Conservation (phyloP, 1,139 yeast species). For the Suhomyces bribrorum region DNA sequence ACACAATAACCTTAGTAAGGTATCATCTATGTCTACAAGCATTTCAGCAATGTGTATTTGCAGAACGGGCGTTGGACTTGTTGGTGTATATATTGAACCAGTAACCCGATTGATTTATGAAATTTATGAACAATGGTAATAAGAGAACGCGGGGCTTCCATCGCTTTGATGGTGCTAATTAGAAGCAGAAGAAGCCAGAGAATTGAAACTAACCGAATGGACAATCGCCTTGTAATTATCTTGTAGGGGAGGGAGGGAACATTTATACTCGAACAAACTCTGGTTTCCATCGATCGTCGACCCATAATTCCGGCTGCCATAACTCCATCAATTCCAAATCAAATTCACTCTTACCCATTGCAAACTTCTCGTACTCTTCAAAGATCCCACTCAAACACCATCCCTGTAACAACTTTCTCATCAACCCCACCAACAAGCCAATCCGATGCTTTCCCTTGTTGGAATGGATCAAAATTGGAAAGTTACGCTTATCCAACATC, state of each 20-base stretch:
- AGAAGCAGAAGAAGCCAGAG: too few relatives aligned
- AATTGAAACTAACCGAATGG: too few relatives aligned
- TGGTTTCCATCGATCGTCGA: conserved; percentile 34
- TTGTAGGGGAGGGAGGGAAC: too few relatives aligned
- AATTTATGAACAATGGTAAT: neutral
- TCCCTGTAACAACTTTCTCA: conserved; percentile 82
- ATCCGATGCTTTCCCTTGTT: conserved; percentile 95
- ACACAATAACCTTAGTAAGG: too few relatives aligned
- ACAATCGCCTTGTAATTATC: too few relatives aligned
- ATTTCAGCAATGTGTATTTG: too few relatives aligned
- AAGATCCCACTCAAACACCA: conserved; percentile 93
- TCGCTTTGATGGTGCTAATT: too few relatives aligned
- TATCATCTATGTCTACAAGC: too few relatives aligned
- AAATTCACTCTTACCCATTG: conserved; percentile 89
- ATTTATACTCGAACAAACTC: conserved; percentile 37
- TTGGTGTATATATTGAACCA: too few relatives aligned
- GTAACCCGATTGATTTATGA: neutral
- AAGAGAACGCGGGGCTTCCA: too few relatives aligned
- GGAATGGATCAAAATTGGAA: conserved; percentile 86
- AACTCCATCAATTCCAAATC: conserved; percentile 69
- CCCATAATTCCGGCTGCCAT: conserved; percentile 49
- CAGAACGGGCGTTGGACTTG: too few relatives aligned
- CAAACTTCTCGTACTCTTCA: conserved; percentile 91
- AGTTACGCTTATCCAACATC: conserved; percentile 67
- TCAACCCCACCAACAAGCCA: conserved; percentile 85